Evolutionary conservation across 768 basidiomycete species (phyloP).

Genomic region (Udeniomyces megalosporus): DNA sequence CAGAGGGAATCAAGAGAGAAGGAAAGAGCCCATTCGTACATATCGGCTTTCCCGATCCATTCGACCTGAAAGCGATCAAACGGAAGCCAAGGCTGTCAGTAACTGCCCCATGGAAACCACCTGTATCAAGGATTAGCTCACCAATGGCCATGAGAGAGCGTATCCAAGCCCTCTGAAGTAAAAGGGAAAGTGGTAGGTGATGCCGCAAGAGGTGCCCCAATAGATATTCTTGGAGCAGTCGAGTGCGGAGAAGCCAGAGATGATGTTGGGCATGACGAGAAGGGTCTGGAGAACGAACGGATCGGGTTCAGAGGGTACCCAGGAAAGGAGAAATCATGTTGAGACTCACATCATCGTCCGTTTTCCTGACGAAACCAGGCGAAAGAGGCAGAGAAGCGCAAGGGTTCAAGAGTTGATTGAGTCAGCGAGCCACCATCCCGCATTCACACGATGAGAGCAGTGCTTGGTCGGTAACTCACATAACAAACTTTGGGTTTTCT

Average conservation of each 20-base stretch:
- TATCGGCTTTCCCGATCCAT: slow-evolving; percentile 30
- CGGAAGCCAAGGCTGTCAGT: not conserved
- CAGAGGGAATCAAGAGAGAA: not conserved
- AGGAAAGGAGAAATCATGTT: not conserved
- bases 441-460: not conserved
- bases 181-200: slow-evolving; percentile 27
- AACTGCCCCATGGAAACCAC: too few relatives aligned
- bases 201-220: slow-evolving; percentile 29
- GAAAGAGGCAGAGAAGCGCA: not conserved
- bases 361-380: slow-evolving; percentile 23
- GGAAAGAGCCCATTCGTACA: slow-evolving; percentile 15
- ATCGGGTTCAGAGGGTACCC: not conserved
- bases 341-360: slow-evolving; percentile 30
- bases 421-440: too few relatives aligned
- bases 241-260: slow-evolving; percentile 27
- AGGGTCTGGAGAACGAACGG: slow-evolving; percentile 22
- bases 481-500: slow-evolving; percentile 28
- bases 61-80: not conserved
- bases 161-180: slow-evolving; percentile 31
- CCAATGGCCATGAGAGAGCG: slow-evolving; percentile 31
- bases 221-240: slow-evolving; percentile 30
- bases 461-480: slow-evolving; percentile 22
- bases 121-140: slow-evolving; percentile 15
- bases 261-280: slow-evolving; percentile 30
- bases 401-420: not conserved